A percentile compares a stretch with the other conserved stretches of the same genome.
phyloP scores from a whole-genome alignment of 179 eudicot genomes.

The Camellia oleifera region DNA sequence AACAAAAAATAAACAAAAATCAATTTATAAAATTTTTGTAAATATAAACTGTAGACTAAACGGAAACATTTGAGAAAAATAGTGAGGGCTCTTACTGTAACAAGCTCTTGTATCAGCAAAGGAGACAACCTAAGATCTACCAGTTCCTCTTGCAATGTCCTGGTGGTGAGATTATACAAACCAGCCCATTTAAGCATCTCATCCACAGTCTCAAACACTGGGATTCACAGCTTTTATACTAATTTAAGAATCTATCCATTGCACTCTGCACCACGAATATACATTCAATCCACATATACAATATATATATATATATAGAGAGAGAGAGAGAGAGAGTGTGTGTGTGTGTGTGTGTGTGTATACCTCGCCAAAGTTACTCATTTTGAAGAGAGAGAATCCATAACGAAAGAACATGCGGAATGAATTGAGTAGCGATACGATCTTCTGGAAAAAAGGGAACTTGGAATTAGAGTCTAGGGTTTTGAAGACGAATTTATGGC shows the following conservation, averaged over 20 bases:
- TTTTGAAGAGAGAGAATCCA: constrained; percentile 64
- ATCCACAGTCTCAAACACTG: constrained; percentile 75
- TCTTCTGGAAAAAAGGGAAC: constrained; percentile 30
- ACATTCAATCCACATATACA: neutral
- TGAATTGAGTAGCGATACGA: constrained; percentile 48
- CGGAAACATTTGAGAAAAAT: neutral
- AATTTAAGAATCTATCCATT: constrained; percentile 59
- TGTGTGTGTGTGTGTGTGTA: too few relatives aligned
- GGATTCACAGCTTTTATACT: constrained; percentile 58
- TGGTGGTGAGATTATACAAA: constrained; percentile 59
- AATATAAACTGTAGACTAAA: too few relatives aligned
- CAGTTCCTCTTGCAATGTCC: constrained; percentile 68
- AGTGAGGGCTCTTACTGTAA: constrained; percentile 50
- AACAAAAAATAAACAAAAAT: too few relatives aligned
- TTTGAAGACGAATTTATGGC: constrained; percentile 49
- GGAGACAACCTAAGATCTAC: constrained; percentile 65
- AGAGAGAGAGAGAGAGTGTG: neutral
- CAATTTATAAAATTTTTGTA: too few relatives aligned
- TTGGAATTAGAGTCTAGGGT: constrained; percentile 39
- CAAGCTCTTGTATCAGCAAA: constrained; percentile 73
- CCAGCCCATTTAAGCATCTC: constrained; percentile 93
- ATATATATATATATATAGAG: too few relatives aligned
- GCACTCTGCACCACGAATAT: constrained; percentile 38
- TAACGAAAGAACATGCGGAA: constrained; percentile 55
- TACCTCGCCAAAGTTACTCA: constrained; percentile 77